Evolutionary conservation across 1,284 basidiomycete genomes (phyloP).

Genomic region (Mycena sp.): DNA sequence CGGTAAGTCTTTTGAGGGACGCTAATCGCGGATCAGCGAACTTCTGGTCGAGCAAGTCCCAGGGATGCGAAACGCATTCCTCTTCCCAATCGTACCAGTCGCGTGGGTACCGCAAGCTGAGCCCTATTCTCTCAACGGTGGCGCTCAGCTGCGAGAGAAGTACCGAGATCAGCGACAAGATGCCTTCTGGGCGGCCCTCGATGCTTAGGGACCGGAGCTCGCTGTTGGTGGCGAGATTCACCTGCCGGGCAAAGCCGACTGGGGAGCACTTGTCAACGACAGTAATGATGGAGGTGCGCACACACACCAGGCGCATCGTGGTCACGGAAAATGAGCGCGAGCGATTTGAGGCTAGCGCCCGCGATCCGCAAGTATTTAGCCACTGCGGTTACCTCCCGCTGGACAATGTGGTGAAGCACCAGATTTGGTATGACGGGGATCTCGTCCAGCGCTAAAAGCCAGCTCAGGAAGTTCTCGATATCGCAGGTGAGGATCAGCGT

Average conservation of each 20-base stretch:
- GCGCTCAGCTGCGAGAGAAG: slow-evolving; percentile 6
- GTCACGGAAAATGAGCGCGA: slow-evolving; percentile 19
- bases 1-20: not conserved
- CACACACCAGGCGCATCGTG: slow-evolving; percentile 3
- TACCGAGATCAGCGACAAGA: not conserved
- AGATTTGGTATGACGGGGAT: slow-evolving; percentile 16
- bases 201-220: slow-evolving; percentile 10
- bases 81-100: not conserved
- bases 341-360: slow-evolving; percentile 7
- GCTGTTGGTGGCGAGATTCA: slow-evolving; percentile 11
- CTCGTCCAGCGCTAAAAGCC: slow-evolving; percentile 15
- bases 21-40: not conserved
- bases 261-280: no score
- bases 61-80: not conserved
- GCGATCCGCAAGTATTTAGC: slow-evolving; percentile 4
- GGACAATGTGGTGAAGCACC: slow-evolving; percentile 20
- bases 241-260: not conserved
- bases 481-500: slow-evolving; percentile 26
- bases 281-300: no score
- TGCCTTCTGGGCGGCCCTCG: slow-evolving; percentile 3
- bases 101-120: slow-evolving; percentile 9
- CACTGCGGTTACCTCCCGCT: slow-evolving; percentile 14
- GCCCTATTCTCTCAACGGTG: not conserved
- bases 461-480: slow-evolving; percentile 18
- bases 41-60: slow-evolving; percentile 9